Base-by-base conservation (phyloP, 306 rosid species). In the Astragalus glycyphyllos region DNA sequence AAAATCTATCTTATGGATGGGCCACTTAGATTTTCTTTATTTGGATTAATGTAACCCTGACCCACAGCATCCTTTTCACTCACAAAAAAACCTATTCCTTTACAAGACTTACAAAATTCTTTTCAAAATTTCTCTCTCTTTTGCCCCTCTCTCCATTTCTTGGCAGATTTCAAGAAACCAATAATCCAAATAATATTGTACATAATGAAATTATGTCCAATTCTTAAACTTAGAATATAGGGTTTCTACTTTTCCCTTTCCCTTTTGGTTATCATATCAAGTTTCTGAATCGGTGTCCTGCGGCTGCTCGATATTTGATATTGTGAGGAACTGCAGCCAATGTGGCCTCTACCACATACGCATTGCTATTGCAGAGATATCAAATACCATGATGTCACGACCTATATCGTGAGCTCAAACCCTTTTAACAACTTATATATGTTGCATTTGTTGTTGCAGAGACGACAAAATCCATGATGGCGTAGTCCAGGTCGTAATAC, bases 1-100 rank as follows among this genome's bases (percentile, higher is more conserved):
- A 54, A 29, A 37, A 54, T 50, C 68, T 61, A 61, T 67, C 32
- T 59, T 60, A 11, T 71, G 6, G 11, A 71, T 65, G 84, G 79
- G 37, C 71, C 81, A 81, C 72, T 37, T 15, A 23, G 63, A 81
- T 77, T 72, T 81, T 71, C 81, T 26, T 31, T 23, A 71, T 71
- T 60, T 67, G 58, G 68, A 45, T 68, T 45, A 53, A 59, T 26
- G 58, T 41, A 54, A 55, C 56, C 14, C 11, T 62, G 64, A 74
- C 69, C 68, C 73, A 55, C 75, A 44, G 34, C 66, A 35, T 34
- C 26, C 41, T 75, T 80, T 58, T 62, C 70, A 49, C 42, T n/a
- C n/a, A n/a, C n/a, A 35, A 67, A 32, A 76, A 71, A 71, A 34
- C 17, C 34, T 76, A 47, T 71, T 34, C 9, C 29, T 76, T 6